Evolutionary conservation across 139 green algal genomes (phyloP), one percentile per base, ranked within the genome.

Genomic region (Tetradesmus obliquus): DNA sequence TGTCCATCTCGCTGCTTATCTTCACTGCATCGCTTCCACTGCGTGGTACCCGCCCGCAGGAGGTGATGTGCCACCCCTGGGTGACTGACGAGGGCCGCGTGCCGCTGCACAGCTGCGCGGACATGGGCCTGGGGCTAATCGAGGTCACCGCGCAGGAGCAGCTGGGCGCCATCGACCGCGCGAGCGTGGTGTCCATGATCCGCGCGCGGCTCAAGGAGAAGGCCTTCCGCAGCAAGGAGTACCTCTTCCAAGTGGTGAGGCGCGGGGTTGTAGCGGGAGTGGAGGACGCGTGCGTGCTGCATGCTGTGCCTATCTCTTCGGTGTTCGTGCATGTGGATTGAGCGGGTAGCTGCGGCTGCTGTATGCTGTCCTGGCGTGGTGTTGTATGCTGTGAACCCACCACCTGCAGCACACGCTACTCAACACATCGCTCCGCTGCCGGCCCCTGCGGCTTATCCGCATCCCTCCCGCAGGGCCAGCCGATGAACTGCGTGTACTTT

Each of bases 121-220:
- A 92, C 62, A 57, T 79, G 76, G 88, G 88, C 10, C 89, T 89
- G 83, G 83, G 54, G 13, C 24, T 57, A 15, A 92, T 94, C 22
- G 60, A 94, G 81, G 93, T 95, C 20, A 88, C 87, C 0, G 55
- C 82, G 15, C 66, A 88, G 66, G 93, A 95, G 91, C 76, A 89
- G 90, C 91, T 90, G 79, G 89, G 87, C 7, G 94, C 94, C 53
- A 94, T 96, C 83, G 94, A 95, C 93, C 81, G 93, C 8, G 81
- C 58, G 5, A 92, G 88, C 55, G 66, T 93, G 58, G 94, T 96
- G 60, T 93, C 87, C 15, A 93, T 96, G 79, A 89, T 96, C 1
- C 84, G 93, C 1, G 93, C 93, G 13, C 71, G 92, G 45, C 92
- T 96, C 17, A 96, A 96, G 79, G 93, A 96, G 88, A 94, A 94